Evolutionary conservation across 1,284 basidiomycete genomes (phyloP).

Genomic region (Sanguinoderma infundibulare): DNA sequence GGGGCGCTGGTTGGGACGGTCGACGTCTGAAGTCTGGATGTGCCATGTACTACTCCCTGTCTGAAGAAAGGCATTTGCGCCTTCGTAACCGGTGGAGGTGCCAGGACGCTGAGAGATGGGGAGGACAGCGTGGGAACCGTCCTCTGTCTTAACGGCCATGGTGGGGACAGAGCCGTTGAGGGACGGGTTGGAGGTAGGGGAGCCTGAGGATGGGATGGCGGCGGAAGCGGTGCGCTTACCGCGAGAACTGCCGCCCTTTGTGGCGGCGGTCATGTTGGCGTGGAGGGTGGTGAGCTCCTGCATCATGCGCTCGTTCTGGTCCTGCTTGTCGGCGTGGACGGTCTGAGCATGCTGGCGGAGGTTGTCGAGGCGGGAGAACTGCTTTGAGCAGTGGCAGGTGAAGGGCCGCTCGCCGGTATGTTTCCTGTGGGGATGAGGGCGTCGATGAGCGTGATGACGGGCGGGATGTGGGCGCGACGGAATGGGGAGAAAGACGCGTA

Average conservation of each 20-base stretch:
- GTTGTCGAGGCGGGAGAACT: conserved; percentile 96
- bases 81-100: conserved; percentile 73
- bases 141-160: conserved; percentile 59
- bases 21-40: conserved; percentile 43
- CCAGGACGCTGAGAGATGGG: conserved; percentile 60
- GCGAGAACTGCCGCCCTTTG: conserved; percentile 55
- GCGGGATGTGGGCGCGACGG: conserved; percentile 23
- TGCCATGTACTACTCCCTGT: conserved; percentile 35
- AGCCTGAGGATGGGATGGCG: conserved; percentile 22
- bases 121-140: conserved; percentile 35
- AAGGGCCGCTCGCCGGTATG: conserved; percentile 97
- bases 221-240: conserved; percentile 42
- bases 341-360: conserved; percentile 96
- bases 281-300: conserved; percentile 87
- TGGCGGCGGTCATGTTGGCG: conserved; percentile 79
- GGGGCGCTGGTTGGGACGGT: conserved; percentile 36
- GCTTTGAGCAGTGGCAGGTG: conserved; percentile 92
- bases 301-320: conserved; percentile 92
- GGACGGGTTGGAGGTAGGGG: conserved; percentile 24
- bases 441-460: conserved; percentile 19
- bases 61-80: conserved; percentile 47
- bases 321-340: conserved; percentile 89
- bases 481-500: conserved; percentile 4
- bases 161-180: conserved; percentile 36
- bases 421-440: conserved; percentile 63